Evolutionary conservation across 352 stramenopile species (phyloP).

Genomic region (Pythium monospermum): DNA sequence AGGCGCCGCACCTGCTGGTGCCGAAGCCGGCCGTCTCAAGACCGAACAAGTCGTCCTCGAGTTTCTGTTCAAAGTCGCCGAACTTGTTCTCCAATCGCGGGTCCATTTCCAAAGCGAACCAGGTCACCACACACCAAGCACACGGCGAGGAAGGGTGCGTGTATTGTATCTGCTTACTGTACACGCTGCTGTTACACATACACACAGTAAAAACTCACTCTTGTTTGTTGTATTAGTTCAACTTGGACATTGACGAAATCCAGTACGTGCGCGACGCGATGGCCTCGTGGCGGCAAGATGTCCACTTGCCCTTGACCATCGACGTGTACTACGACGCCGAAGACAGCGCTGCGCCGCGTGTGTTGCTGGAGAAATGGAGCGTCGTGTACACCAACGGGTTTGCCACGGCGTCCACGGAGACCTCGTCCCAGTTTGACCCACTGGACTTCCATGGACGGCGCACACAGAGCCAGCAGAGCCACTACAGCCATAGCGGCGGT

Average conservation of each 20-base stretch:
- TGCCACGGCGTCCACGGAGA: conserved; percentile 19
- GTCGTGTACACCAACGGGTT: conserved; percentile 46
- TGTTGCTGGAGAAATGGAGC: conserved; percentile 76
- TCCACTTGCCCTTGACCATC: conserved; percentile 58
- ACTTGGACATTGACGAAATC: conserved; percentile 82
- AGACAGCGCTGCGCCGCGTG: conserved; percentile 27
- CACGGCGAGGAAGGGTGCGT: conserved; percentile 56
- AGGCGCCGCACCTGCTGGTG: conserved; percentile 6
- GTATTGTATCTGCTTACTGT: background rate
- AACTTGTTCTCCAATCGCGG: conserved; percentile 79
- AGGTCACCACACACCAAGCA: conserved; percentile 27
- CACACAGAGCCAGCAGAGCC: too few species aligned
- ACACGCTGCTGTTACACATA: too few species aligned
- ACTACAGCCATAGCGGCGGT: conserved; percentile 22
- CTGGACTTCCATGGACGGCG: conserved; percentile 13
- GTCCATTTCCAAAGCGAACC: conserved; percentile 60
- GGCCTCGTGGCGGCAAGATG: conserved; percentile 62
- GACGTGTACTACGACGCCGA: conserved; percentile 63
- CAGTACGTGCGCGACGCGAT: conserved; percentile 62
- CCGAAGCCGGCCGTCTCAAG: conserved; percentile 56
- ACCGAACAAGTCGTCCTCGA: conserved; percentile 84
- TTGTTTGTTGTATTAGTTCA: conserved; percentile 39
- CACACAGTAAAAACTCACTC: too few species aligned
- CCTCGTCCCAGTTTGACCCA: conserved; percentile 13
- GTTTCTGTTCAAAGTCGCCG: conserved; percentile 77